Evolutionary conservation across 306 rosid genomes (phyloP).

Genomic region (Medicago truncatula): DNA sequence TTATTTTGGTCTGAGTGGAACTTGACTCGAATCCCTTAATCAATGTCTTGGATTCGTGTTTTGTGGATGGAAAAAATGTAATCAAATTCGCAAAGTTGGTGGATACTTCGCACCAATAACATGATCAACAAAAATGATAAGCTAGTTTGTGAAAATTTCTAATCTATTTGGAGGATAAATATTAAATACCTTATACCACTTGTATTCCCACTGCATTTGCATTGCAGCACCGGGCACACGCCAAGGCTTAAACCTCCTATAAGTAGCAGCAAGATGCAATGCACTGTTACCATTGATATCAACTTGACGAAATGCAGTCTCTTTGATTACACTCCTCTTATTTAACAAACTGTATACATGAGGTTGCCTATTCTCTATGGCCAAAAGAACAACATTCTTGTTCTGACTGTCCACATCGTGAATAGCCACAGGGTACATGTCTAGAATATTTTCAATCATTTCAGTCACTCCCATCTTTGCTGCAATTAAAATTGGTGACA

Average conservation of each 20-base stretch:
- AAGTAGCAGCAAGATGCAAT: conserved; percentile 54
- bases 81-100: too few relatives aligned
- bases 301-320: conserved; percentile 48
- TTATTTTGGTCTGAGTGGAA: too few relatives aligned
- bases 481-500: conserved; percentile 47
- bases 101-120: too few relatives aligned
- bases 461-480: conserved; percentile 53
- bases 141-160: neutral
- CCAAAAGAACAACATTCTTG: conserved; percentile 55
- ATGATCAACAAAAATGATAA: too few relatives aligned
- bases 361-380: conserved; percentile 59
- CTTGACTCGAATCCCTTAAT: too few relatives aligned
- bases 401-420: conserved; percentile 48
- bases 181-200: conserved; percentile 54
- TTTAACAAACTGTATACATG: conserved; percentile 41
- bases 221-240: conserved; percentile 59
- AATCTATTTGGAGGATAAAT: neutral
- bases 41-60: too few relatives aligned
- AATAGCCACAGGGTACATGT: conserved; percentile 47
- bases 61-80: too few relatives aligned
- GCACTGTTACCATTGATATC: conserved; percentile 54
- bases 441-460: conserved; percentile 50
- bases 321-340: conserved; percentile 26
- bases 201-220: conserved; percentile 68
- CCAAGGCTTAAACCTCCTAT: conserved; percentile 43